Evolutionary conservation across 768 basidiomycete species (phyloP).

Genomic region (Pisolithus marmoratus): DNA sequence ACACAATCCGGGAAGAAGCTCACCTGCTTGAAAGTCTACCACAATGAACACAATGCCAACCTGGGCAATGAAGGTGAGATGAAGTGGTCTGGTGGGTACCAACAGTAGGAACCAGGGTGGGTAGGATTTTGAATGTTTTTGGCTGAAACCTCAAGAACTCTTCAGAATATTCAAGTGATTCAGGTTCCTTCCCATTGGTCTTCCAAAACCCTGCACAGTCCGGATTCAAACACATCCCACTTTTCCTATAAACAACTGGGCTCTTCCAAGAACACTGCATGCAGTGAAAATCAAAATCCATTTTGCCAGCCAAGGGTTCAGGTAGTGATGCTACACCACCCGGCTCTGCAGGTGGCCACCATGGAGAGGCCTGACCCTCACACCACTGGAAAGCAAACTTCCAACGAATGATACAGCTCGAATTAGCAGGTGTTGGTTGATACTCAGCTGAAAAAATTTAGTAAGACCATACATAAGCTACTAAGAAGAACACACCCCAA

Average conservation of each 20-base stretch:
- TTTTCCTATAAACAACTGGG: conserved; percentile 47
- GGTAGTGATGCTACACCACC: neutral
- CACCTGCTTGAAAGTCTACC: conserved; percentile 74
- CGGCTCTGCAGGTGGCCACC: conserved; percentile 37
- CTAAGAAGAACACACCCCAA: conserved; percentile 32
- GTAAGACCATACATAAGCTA: neutral
- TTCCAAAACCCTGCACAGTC: conserved; percentile 55
- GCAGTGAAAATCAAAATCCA: conserved; percentile 29
- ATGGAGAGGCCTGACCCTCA: conserved; percentile 55
- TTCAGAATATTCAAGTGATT: conserved; percentile 40
- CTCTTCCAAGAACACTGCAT: conserved; percentile 37
- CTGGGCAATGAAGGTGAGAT: conserved; percentile 57
- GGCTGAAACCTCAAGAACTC: conserved; percentile 40
- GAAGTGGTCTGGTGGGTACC: conserved; percentile 28
- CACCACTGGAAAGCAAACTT: conserved; percentile 89
- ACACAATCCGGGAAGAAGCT: conserved; percentile 9
- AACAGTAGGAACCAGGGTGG: conserved; percentile 36
- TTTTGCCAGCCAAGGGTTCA: neutral
- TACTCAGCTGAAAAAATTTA: conserved; percentile 47
- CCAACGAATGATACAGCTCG: conserved; percentile 59
- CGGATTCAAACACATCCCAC: conserved; percentile 63
- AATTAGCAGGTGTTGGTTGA: conserved; percentile 43
- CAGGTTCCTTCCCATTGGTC: conserved; percentile 24
- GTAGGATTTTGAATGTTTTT: conserved; percentile 26
- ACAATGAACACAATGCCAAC: conserved; percentile 64